Base-by-base conservation (phyloP, 2,329 filamentous ascomycete species). In the Phoma sp. region DNA sequence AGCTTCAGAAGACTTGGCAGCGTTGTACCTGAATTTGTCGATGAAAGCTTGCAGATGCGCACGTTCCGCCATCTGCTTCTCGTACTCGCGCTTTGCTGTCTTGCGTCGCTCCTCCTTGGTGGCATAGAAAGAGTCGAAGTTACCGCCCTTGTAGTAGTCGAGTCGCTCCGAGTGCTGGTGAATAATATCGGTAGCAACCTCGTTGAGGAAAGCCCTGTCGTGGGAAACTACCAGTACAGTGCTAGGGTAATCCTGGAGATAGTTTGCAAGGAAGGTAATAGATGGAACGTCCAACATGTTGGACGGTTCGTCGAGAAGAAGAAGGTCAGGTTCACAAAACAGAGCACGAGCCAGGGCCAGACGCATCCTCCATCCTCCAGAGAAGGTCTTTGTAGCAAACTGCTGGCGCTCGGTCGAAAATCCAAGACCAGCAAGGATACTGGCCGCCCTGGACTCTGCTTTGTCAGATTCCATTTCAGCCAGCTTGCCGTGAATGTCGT, bases 221-320 rank as follows among this genome's bases (percentile, higher is more conserved):
- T 99, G 95, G 76, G 91, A 96, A 61, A 99, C 95, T 48, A 99
- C 93, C 11, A 99, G 83, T 25, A 99, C 87, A 2, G 95, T 98
- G 77, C 91, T 96, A 35, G 93, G 93, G 72, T 99, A 99, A 43
- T 82, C 82, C 75, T 97, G 93, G 7, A 99, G 88, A 73, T 99
- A 99, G 70, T 93, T 93, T 42, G 93, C 90, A 74, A 99, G 84
- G 85, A 98, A 99, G 52, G 95, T 96, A 72, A 99, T 98, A 23
- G 95, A 98, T n/a, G 95, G 95, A 53, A 99, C 95, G 78, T 98
- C 95, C 91, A 99, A 92, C 93, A 98, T 98, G 87, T 98, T 98
- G 51, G 93, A 98, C 79, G 95, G 95, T 86, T 99, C 95, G 81
- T 99, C 95, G 66, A 99, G 91, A 74, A 99, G 84, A 55, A 99